Evolutionary conservation across 495 filamentous ascomycete genomes (phyloP).

Genomic region (Penicillium tannophilum): DNA sequence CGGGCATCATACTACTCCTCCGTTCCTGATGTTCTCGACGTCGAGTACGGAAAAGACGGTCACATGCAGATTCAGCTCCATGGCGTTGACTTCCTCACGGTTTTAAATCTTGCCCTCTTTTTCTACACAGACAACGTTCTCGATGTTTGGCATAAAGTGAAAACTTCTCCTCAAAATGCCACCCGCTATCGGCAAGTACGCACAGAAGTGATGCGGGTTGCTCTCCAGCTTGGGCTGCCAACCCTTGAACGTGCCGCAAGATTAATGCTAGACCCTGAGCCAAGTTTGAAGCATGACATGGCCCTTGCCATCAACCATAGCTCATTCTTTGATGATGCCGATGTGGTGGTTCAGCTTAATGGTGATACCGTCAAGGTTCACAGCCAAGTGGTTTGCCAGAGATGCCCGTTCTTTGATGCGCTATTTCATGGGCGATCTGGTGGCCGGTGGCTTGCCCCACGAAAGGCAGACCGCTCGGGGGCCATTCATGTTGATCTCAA

Average conservation of each 20-base stretch:
- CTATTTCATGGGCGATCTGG: conserved; percentile 83
- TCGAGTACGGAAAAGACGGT: conserved; percentile 54
- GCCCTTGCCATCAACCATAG: conserved; percentile 63
- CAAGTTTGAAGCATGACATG: conserved; percentile 68
- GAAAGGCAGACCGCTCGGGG: conserved; percentile 56
- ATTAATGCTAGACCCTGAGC: conserved; percentile 65
- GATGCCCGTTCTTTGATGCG: conserved; percentile 91
- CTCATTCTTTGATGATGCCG: conserved; percentile 71
- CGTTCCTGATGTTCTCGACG: conserved; percentile 60
- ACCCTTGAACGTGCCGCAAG: conserved; percentile 75
- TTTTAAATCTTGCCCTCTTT: conserved; percentile 79
- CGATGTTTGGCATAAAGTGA: conserved; percentile 80
- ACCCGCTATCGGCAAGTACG: conserved; percentile 75
- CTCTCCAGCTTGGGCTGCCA: conserved; percentile 63
- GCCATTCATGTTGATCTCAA: conserved; percentile 76
- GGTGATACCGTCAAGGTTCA: conserved; percentile 68
- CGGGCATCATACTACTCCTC: conserved; percentile 44
- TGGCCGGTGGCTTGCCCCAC: conserved; percentile 77
- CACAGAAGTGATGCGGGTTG: conserved; percentile 78
- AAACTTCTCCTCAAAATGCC: conserved; percentile 60
- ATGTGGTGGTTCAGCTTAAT: conserved; percentile 74
- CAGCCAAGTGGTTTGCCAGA: conserved; percentile 73
- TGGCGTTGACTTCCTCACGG: conserved; percentile 69
- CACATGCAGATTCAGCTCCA: conserved; percentile 58
- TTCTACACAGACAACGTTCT: conserved; percentile 78